These are phyloP conservation scores for Trichocomaceae sp. DNA, from an alignment of 2,329 filamentous ascomycete species.

Conservation along the genomic window DNA sequence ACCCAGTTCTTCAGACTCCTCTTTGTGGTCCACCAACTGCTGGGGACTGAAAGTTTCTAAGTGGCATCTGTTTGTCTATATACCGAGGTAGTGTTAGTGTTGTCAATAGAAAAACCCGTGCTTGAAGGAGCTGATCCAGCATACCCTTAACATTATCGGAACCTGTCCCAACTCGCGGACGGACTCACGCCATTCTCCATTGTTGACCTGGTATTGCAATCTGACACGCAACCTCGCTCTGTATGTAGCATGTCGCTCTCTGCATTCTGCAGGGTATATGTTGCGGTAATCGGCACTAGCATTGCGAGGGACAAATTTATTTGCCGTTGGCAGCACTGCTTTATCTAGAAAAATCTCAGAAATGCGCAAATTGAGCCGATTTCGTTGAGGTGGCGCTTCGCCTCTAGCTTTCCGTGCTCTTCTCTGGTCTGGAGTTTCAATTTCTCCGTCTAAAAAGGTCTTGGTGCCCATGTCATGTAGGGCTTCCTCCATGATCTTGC, in stretches of 20 bases:
- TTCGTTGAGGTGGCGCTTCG: constrained; percentile 52
- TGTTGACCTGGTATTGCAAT: constrained; percentile 80
- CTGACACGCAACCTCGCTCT: constrained; percentile 76
- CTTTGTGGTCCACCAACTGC: constrained; percentile 75
- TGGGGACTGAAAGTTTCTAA: constrained; percentile 78
- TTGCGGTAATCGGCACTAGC: constrained; percentile 47
- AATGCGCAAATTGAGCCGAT: constrained; percentile 70
- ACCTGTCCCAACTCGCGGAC: constrained; percentile 80
- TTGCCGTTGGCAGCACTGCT: constrained; percentile 67
- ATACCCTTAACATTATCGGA: constrained; percentile 86
- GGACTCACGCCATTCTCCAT: constrained; percentile 75
- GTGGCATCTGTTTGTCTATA: constrained; percentile 80
- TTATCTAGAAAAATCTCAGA: constrained; percentile 79
- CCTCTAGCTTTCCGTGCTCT: constrained; percentile 46
- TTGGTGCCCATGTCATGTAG: constrained; percentile 86
- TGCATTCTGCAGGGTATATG: constrained; percentile 84
- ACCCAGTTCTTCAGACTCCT: constrained; percentile 92
- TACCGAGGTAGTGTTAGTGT: neutral
- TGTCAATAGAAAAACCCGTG: neutral
- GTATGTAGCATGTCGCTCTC: constrained; percentile 89
- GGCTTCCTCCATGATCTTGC: constrained; percentile 67
- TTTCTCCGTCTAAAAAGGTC: constrained; percentile 74
- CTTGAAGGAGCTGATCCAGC: constrained; percentile 17
- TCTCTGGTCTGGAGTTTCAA: constrained; percentile 35
- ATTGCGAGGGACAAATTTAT: constrained; percentile 72